Evolutionary conservation across 371 early-diverging fungal genomes (phyloP).

Genomic region (Actinomortierella wolfii): DNA sequence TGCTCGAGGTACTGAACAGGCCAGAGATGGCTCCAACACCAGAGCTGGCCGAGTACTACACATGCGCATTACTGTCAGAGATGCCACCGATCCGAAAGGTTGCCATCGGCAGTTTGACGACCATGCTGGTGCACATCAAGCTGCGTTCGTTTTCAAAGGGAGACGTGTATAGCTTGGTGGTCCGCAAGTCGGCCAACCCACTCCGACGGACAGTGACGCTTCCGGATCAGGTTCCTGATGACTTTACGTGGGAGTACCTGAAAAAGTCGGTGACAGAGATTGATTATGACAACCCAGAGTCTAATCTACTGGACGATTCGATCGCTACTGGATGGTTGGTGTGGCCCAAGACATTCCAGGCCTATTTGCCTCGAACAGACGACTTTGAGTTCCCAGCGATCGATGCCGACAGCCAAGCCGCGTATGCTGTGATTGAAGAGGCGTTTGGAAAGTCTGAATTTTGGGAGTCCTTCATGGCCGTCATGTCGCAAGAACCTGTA

Average conservation of each 20-base stretch:
- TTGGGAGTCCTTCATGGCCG: slow-evolving; percentile 62
- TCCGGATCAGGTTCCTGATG: slow-evolving; percentile 35
- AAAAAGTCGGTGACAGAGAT: slow-evolving; percentile 32
- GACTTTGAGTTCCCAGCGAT: slow-evolving; percentile 42
- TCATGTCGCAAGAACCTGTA: slow-evolving; percentile 67
- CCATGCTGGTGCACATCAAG: slow-evolving; percentile 63
- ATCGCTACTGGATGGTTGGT: slow-evolving; percentile 73
- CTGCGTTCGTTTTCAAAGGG: slow-evolving; percentile 60
- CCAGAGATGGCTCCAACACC: slow-evolving; percentile 61
- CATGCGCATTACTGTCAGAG: slow-evolving; percentile 68
- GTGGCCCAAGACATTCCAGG: slow-evolving; percentile 68
- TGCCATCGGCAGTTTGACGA: slow-evolving; percentile 53
- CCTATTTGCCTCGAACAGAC: slow-evolving; percentile 53
- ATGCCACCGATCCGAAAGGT: slow-evolving; percentile 73
- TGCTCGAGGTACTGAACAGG: slow-evolving; percentile 69
- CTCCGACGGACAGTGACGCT: slow-evolving; percentile 44
- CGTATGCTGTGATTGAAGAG: slow-evolving; percentile 56
- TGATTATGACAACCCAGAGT: slow-evolving; percentile 40
- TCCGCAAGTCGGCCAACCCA: slow-evolving; percentile 51
- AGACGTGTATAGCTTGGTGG: slow-evolving; percentile 50
- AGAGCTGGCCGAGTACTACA: slow-evolving; percentile 60
- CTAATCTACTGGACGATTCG: slow-evolving; percentile 58
- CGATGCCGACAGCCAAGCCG: slow-evolving; percentile 53
- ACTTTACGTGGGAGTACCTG: slow-evolving; percentile 43
- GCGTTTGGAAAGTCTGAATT: slow-evolving; percentile 53